These are phyloP conservation scores for Melaleuca quinquenervia DNA, from an alignment of 345 rosid genomes.

Conservation along the genomic window DNA sequence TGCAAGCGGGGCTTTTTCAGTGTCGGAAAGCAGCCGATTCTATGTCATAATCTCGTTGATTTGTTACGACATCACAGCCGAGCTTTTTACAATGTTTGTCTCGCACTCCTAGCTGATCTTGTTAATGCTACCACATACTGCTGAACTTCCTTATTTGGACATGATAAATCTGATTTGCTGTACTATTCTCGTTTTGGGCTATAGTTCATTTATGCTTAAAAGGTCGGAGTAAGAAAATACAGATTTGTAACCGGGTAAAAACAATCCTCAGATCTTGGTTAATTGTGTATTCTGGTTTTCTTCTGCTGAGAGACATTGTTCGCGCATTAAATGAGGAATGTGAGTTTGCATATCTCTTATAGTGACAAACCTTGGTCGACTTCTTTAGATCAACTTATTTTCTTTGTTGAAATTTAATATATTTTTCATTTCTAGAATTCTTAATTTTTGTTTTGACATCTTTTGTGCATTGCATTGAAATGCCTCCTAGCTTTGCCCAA, in stretches of 20 bases:
- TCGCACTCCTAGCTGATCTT: not conserved
- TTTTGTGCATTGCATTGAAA: not conserved
- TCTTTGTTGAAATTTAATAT: not conserved
- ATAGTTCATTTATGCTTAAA: not conserved
- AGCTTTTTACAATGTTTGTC: constrained; percentile 75
- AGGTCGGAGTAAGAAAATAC: not conserved
- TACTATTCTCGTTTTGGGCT: not conserved
- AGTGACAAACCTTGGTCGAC: not conserved
- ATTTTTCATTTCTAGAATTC: not conserved
- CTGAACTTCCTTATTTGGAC: not conserved
- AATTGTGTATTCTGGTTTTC: not conserved
- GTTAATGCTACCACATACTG: not conserved
- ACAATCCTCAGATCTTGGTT: not conserved
- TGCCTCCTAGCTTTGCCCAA: not conserved
- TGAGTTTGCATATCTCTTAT: not conserved
- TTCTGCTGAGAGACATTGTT: not conserved
- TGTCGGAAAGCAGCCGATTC: constrained; percentile 63
- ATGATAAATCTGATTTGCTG: not conserved
- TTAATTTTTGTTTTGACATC: not conserved
- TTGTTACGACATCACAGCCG: constrained; percentile 82
- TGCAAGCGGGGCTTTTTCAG: constrained; percentile 75
- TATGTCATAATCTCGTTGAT: constrained; percentile 85
- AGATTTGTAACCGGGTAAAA: not conserved
- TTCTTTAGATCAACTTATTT: not conserved
- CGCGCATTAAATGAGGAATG: not conserved